Evolutionary conservation across 805 yeast species (phyloP).

Genomic region (Metschnikowia henanensis): DNA sequence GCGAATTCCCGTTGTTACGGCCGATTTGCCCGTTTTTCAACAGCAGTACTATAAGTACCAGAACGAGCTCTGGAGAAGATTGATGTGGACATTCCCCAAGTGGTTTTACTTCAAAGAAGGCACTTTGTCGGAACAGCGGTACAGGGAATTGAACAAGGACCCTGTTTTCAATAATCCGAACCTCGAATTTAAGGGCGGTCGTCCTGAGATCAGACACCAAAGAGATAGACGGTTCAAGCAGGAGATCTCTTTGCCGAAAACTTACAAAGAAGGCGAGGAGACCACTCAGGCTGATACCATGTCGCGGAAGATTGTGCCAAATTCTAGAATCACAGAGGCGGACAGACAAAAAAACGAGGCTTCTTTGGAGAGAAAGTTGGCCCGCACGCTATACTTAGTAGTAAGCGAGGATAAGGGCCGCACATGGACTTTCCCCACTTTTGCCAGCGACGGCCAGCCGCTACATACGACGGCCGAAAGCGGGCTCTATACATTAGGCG

Average conservation of each 20-base stretch:
- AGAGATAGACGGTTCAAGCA: conserved; percentile 89
- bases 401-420: conserved; percentile 43
- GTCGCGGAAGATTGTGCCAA: conserved; percentile 65
- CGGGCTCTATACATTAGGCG: conserved; percentile 72
- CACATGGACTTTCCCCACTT: conserved; percentile 84
- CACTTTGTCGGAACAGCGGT: conserved; percentile 82
- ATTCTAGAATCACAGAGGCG: conserved; percentile 75
- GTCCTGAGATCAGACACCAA: conserved; percentile 82
- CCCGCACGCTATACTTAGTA: conserved; percentile 76
- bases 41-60: conserved; percentile 77
- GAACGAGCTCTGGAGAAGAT: conserved; percentile 78
- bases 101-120: conserved; percentile 91
- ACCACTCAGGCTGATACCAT: conserved; percentile 46
- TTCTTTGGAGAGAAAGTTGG: conserved; percentile 76
- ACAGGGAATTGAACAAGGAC: conserved; percentile 68
- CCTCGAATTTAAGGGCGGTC: conserved; percentile 78
- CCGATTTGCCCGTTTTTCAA: conserved; percentile 72
- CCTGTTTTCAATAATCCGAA: conserved; percentile 74
- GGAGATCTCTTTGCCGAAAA: conserved; percentile 70
- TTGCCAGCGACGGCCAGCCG: conserved; percentile 45
- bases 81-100: conserved; percentile 97
- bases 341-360: conserved; percentile 61
- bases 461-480: conserved; percentile 74
- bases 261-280: conserved; percentile 37
- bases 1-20: conserved; percentile 82